A percentile compares a stretch with the other conserved stretches of the same genome.
Conservation (phyloP, 257 asterid genomes). For the Scutellaria barbata region DNA sequence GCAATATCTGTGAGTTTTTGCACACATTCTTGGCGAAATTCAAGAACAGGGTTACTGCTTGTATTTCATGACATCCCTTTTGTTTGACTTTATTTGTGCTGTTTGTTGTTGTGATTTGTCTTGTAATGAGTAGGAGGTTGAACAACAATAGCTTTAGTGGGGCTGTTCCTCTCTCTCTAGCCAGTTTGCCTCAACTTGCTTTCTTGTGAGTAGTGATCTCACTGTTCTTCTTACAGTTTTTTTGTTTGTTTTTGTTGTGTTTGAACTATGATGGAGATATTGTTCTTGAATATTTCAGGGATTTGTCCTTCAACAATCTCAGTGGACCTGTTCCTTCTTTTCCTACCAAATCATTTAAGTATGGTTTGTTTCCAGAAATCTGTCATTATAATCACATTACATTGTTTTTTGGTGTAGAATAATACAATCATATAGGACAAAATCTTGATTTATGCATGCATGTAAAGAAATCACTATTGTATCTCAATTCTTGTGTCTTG, state of each 20-base stretch:
- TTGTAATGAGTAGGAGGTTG: conserved; percentile 78
- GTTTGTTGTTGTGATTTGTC: conserved; percentile 52
- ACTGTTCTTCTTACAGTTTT: conserved; percentile 13
- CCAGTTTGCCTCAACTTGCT: conserved; percentile 87
- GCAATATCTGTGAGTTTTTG: conserved; percentile 74
- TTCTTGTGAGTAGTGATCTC: conserved; percentile 79
- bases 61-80: conserved; percentile 32
- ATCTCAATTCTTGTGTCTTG: not conserved
- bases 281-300: conserved; percentile 59
- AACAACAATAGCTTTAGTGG: conserved; percentile 96
- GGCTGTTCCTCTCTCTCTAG: conserved; percentile 73
- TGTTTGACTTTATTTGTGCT: conserved; percentile 41
- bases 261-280: conserved; percentile 29
- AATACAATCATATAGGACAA: conserved; percentile 26
- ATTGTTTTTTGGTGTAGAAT: no score
- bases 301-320: conserved; percentile 91
- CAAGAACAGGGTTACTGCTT: not conserved
- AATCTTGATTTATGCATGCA: conserved; percentile 26
- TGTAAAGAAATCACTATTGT: not conserved
- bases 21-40: conserved; percentile 12
- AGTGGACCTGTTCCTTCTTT: conserved; percentile 85
- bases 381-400: conserved; percentile 23
- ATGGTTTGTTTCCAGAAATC: conserved; percentile 41
- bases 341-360: conserved; percentile 87
- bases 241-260: conserved; percentile 20